Percentiles rank a stretch among this genome's conserved stretches.
Conservation (phyloP, 1,139 yeast genomes). For the Groenewaldozyma auringiensis region DNA sequence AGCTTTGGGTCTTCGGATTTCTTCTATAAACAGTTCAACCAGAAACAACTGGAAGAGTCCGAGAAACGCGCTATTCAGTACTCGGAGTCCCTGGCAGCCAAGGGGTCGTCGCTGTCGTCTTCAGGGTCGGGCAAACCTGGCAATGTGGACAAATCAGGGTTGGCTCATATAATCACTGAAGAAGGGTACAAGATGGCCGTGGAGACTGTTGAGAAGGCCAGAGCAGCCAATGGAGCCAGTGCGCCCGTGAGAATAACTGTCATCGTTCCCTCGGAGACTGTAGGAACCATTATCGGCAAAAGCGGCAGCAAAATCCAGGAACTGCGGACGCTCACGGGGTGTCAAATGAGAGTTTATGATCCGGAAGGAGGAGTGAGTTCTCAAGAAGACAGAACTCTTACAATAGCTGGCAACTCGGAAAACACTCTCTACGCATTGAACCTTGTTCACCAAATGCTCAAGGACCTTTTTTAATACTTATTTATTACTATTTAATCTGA, state of each 20-base stretch:
- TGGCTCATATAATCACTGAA: conserved; percentile 6
- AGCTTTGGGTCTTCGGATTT: not conserved
- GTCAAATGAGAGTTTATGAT: conserved; percentile 42
- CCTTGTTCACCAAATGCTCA: not conserved
- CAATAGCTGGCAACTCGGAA: conserved; percentile 60
- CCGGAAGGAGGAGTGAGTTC: not conserved
- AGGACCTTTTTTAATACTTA: not conserved
- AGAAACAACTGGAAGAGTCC: not conserved
- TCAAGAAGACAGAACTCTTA: conserved; percentile 18
- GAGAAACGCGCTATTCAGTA: not conserved
- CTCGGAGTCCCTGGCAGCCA: not conserved
- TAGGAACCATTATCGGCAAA: conserved; percentile 80
- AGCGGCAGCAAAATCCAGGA: conserved; percentile 76
- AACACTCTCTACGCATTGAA: conserved; percentile 26
- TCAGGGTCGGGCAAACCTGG: not conserved
- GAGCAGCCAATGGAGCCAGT: conserved; percentile 12
- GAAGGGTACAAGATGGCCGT: conserved; percentile 19
- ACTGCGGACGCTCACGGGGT: conserved; percentile 65
- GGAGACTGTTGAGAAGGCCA: conserved; percentile 13
- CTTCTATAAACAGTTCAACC: not conserved
- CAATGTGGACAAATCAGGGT: not conserved
- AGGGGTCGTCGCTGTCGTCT: not conserved
- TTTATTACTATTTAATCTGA: too few relatives aligned
- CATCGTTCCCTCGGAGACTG: conserved; percentile 64
- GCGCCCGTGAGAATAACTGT: conserved; percentile 20